phyloP scores from a whole-genome alignment of 768 basidiomycete genomes.

The Pholiota microspora region DNA sequence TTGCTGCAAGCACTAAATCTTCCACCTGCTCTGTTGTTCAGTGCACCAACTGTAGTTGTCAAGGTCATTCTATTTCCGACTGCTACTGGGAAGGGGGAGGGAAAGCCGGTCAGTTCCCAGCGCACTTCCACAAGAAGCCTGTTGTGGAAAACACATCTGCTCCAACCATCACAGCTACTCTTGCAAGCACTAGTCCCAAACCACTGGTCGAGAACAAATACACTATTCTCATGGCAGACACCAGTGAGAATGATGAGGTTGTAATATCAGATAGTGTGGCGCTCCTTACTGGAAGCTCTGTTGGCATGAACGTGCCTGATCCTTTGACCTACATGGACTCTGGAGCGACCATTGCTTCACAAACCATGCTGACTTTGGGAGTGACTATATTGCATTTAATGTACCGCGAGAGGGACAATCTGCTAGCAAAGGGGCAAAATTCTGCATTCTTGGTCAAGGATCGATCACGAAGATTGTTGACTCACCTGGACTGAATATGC shows the following conservation, averaged over 20 bases:
- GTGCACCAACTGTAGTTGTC: too few species aligned
- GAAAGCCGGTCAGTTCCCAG: too few species aligned
- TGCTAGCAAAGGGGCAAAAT: slow-evolving; percentile 9
- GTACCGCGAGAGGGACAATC: slow-evolving; percentile 8
- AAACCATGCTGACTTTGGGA: slow-evolving; percentile 15
- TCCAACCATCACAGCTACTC: neutral
- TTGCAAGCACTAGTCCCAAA: neutral
- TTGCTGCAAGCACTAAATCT: too few species aligned
- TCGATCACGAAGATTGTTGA: slow-evolving; percentile 11
- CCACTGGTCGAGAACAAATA: neutral
- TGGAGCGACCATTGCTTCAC: slow-evolving; percentile 25
- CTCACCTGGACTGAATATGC: slow-evolving; percentile 6
- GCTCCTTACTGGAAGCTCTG: neutral
- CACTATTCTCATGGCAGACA: neutral
- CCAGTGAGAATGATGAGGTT: neutral
- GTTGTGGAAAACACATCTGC: too few species aligned
- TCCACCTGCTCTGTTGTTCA: too few species aligned
- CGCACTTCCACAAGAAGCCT: too few species aligned
- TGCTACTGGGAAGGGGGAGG: too few species aligned
- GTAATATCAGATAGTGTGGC: neutral
- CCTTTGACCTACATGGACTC: slow-evolving; percentile 16
- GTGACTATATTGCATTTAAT: slow-evolving; percentile 8
- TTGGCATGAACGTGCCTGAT: too few species aligned
- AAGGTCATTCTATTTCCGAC: too few species aligned
- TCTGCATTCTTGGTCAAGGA: slow-evolving; percentile 24